Percentiles rank a stretch among this genome's conserved stretches.
These are phyloP conservation scores for Fusarium penzigii DNA, from an alignment of 2,329 filamentous ascomycete genomes.

Conservation along the genomic window DNA sequence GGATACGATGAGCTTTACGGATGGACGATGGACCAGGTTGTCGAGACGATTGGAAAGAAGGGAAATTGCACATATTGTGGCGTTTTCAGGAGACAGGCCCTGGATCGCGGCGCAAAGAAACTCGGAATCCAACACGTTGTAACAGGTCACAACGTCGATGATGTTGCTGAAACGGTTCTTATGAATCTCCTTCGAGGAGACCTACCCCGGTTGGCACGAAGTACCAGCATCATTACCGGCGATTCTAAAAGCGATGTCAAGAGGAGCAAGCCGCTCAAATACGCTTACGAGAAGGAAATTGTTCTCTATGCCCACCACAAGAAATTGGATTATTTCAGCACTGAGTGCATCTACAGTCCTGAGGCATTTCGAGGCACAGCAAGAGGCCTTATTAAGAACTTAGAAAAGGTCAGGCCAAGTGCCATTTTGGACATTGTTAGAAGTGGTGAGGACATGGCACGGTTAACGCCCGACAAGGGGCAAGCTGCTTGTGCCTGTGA, in stretches of 20 bases:
- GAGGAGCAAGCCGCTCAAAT: constrained; percentile 94
- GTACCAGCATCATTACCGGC: constrained; percentile 85
- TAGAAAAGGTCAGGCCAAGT: constrained; percentile 90
- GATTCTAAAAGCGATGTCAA: constrained; percentile 83
- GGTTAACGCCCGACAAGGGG: constrained; percentile 53
- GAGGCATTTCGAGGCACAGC: constrained; percentile 95
- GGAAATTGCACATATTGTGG: constrained; percentile 99
- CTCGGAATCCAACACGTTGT: constrained; percentile 90
- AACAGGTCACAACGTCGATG: constrained; percentile 96
- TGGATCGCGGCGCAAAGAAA: constrained; percentile 88
- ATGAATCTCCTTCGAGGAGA: constrained; percentile 97
- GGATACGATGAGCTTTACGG: constrained; percentile 94
- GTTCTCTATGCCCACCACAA: constrained; percentile 97
- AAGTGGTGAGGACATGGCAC: constrained; percentile 95
- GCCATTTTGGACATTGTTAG: constrained; percentile 93
- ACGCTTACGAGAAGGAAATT: constrained; percentile 98
- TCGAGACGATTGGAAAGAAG: constrained; percentile 94
- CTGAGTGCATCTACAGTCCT: constrained; percentile 97
- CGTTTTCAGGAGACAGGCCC: constrained; percentile 89
- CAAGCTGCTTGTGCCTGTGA: constrained; percentile 39
- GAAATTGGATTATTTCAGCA: constrained; percentile 96
- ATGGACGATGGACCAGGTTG: constrained; percentile 99
- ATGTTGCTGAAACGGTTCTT: constrained; percentile 93
- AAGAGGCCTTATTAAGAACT: constrained; percentile 87
- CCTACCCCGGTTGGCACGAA: constrained; percentile 80